Conservation (phyloP, 129 eudicot species). For the Tagetes patula region DNA sequence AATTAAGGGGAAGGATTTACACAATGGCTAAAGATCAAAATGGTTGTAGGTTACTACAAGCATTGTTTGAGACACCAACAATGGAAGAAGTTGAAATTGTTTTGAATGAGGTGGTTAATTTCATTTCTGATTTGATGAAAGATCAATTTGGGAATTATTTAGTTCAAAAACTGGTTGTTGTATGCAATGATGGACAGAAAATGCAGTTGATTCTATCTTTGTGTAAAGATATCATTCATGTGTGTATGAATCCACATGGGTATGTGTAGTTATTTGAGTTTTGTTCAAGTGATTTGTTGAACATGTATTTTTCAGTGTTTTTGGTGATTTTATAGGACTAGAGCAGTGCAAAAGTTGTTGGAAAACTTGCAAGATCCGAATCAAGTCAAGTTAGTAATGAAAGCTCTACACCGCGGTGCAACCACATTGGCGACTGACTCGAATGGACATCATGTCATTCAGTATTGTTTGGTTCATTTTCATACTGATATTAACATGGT, state of each 20-base stretch:
- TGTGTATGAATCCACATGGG: slow-evolving; percentile 63
- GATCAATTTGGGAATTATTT: slow-evolving; percentile 60
- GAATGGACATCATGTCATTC: slow-evolving; percentile 72
- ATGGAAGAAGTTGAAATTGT: slow-evolving; percentile 48
- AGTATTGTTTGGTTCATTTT: slow-evolving; percentile 51
- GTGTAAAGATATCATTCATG: slow-evolving; percentile 38
- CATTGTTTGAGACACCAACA: slow-evolving; percentile 40
- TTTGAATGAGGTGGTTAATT: slow-evolving; percentile 42
- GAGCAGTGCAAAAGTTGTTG: slow-evolving; percentile 54
- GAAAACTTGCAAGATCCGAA: slow-evolving; percentile 42
- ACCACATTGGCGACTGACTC: slow-evolving; percentile 49
- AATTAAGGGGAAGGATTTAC: slow-evolving; percentile 45
- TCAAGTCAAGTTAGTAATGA: slow-evolving; percentile 40
- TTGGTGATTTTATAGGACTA: slow-evolving; percentile 42
- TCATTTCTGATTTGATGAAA: slow-evolving; percentile 50
- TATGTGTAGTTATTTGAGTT: slow-evolving; percentile 19
- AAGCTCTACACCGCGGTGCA: slow-evolving; percentile 47
- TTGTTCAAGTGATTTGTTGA: neutral
- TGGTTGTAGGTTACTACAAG: slow-evolving; percentile 42
- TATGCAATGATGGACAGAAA: slow-evolving; percentile 64
- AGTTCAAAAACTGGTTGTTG: slow-evolving; percentile 48
- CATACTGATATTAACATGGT: slow-evolving; percentile 53
- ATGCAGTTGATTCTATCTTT: slow-evolving; percentile 41
- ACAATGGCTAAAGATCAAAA: slow-evolving; percentile 50
- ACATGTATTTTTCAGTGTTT: neutral